phyloP scores from a whole-genome alignment of 176 grass and related monocot genomes.

The Cenchrus purpureus region DNA sequence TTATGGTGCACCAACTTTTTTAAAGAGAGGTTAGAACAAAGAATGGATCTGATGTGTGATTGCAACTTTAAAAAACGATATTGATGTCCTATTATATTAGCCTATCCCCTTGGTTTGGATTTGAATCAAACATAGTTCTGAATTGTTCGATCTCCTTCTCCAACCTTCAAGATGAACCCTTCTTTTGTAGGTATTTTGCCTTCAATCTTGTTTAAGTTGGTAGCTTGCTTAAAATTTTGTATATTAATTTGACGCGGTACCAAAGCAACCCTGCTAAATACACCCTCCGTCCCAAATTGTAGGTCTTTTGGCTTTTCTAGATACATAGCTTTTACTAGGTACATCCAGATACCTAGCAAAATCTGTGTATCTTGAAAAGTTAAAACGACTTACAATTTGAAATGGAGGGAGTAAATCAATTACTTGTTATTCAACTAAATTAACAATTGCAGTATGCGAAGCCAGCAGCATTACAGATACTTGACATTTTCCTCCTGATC shows the following conservation, averaged over 20 bases:
- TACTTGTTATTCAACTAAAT: neutral
- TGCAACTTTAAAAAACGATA: conserved; percentile 5
- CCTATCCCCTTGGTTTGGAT: neutral
- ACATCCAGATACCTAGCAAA: no score
- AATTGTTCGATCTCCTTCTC: neutral
- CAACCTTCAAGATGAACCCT: neutral
- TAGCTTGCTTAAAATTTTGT: neutral
- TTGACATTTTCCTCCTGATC: neutral
- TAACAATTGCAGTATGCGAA: conserved; percentile 2
- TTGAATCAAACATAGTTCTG: neutral
- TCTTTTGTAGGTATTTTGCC: neutral
- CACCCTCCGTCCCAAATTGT: neutral
- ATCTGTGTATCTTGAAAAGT: no score
- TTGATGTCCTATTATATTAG: conserved; percentile 1
- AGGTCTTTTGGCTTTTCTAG: no score
- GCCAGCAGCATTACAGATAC: neutral
- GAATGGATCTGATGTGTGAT: neutral
- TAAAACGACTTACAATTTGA: no score
- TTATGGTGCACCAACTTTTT: neutral
- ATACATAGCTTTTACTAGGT: no score
- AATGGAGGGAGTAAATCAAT: neutral
- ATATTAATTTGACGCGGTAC: neutral
- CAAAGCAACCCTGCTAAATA: neutral
- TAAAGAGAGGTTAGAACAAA: neutral
- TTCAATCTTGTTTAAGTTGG: neutral